Evolutionary conservation across 208 protist genomes (phyloP).

Genomic region (Wallacemonas sp.): DNA sequence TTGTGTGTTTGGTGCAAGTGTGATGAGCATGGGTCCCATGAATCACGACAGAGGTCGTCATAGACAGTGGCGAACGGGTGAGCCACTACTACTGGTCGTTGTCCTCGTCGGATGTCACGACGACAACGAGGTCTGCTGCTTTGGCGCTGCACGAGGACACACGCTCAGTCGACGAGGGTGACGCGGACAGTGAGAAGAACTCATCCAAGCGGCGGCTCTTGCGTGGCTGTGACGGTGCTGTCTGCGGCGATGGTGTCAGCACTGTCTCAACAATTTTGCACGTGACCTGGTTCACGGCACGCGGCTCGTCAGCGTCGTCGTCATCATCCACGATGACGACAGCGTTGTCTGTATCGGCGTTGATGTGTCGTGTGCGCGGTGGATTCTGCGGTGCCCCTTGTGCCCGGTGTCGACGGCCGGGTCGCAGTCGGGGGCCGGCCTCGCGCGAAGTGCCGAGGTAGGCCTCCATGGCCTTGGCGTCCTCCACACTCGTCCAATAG

Average conservation of each 20-base stretch:
- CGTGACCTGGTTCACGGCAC: not conserved
- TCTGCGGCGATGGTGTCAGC: not conserved
- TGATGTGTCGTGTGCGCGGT: too few species aligned
- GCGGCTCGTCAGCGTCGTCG: not conserved
- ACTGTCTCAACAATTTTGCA: slow-evolving; percentile 5
- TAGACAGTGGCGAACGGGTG: too few species aligned
- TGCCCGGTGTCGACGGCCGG: not conserved
- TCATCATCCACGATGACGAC: slow-evolving; percentile 9
- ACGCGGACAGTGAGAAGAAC: slow-evolving; percentile 18
- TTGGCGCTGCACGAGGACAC: not conserved
- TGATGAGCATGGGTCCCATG: too few species aligned
- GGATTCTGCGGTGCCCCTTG: too few species aligned
- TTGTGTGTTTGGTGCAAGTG: too few species aligned
- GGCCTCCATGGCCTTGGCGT: slow-evolving; percentile 36
- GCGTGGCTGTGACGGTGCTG: not conserved
- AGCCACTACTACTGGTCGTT: too few species aligned
- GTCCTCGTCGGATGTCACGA: not conserved
- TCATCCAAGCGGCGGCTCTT: slow-evolving; percentile 12
- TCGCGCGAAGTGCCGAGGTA: not conserved
- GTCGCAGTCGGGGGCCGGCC: not conserved
- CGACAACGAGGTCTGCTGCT: not conserved
- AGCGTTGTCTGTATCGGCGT: not conserved
- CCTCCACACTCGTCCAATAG: slow-evolving; percentile 50
- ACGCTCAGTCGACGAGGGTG: not conserved
- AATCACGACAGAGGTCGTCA: too few species aligned